Evolutionary conservation across 148 eudicot species (phyloP).

Genomic region (Pharnaceum exiguum): DNA sequence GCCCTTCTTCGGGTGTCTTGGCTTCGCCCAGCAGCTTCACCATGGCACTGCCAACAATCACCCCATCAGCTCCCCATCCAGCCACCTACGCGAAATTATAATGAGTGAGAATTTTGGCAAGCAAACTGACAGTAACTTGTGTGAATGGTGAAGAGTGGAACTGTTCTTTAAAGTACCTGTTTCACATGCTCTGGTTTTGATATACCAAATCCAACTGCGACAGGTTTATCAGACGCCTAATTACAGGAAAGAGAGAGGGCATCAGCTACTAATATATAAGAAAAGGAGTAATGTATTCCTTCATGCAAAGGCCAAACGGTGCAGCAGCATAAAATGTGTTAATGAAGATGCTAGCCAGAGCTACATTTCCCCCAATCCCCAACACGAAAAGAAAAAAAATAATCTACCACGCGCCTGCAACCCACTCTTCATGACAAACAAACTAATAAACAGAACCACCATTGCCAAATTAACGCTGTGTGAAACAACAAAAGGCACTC

Average conservation of each 20-base stretch:
- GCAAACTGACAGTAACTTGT: background rate
- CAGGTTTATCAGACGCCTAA: slow-evolving; percentile 73
- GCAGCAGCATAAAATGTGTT: no score
- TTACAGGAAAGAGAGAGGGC: background rate
- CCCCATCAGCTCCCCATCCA: slow-evolving; percentile 94
- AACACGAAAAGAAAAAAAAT: no score
- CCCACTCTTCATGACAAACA: no score
- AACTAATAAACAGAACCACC: no score
- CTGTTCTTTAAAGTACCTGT: slow-evolving; percentile 34
- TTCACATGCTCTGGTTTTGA: slow-evolving; percentile 83
- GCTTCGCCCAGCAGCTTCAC: slow-evolving; percentile 71
- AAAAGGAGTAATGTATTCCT: background rate
- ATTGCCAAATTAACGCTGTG: no score
- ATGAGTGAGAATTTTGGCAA: background rate
- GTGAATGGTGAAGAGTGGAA: no score
- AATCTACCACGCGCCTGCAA: no score
- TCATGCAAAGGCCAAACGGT: background rate
- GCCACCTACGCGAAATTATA: slow-evolving; percentile 49
- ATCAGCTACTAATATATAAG: background rate
- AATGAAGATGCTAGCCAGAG: no score
- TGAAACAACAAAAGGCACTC: no score
- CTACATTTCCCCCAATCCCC: no score
- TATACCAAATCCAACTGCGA: slow-evolving; percentile 93
- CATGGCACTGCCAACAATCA: slow-evolving; percentile 83
- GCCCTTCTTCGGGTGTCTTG: slow-evolving; percentile 67